Evolutionary conservation across 2,329 filamentous ascomycete genomes (phyloP).

Genomic region (Neonectria coccinea): DNA sequence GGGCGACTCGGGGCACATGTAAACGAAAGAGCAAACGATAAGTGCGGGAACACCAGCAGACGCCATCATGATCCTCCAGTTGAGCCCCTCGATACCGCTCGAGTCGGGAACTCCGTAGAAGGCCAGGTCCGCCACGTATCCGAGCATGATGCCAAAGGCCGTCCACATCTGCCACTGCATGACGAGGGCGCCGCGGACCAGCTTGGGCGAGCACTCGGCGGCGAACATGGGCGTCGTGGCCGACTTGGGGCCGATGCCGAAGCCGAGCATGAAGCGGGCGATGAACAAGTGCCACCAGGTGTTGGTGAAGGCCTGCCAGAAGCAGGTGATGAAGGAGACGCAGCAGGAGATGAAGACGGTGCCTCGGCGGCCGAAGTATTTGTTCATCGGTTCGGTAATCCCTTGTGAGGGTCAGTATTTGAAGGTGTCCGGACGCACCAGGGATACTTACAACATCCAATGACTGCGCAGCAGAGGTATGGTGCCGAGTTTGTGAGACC

Average conservation of each 20-base stretch:
- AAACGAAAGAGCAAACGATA: conserved; percentile 66
- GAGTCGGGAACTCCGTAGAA: conserved; percentile 63
- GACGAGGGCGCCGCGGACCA: conserved; percentile 76
- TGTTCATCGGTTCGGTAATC: conserved; percentile 76
- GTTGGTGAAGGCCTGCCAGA: conserved; percentile 60
- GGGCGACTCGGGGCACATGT: conserved; percentile 68
- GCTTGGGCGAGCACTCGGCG: conserved; percentile 75
- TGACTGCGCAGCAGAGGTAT: conserved; percentile 74
- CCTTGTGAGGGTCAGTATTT: conserved; percentile 11
- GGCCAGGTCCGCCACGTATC: conserved; percentile 65
- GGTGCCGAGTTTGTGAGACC: conserved; percentile 72
- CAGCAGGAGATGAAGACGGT: conserved; percentile 77
- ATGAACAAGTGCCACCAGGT: conserved; percentile 68
- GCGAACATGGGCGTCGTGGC: conserved; percentile 76
- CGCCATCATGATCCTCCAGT: conserved; percentile 70
- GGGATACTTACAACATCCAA: conserved; percentile 71
- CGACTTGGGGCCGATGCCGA: conserved; percentile 64
- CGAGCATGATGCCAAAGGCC: conserved; percentile 66
- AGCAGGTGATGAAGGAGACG: conserved; percentile 67
- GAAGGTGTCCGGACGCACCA: no score
- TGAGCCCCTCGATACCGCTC: conserved; percentile 64
- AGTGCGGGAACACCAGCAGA: conserved; percentile 65
- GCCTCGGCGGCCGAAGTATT: conserved; percentile 75
- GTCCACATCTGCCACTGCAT: conserved; percentile 77
- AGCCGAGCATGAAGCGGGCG: conserved; percentile 44